A percentile compares a stretch with the other conserved stretches of the same genome.
Evolutionary conservation across 106 monocot genomes (phyloP).

Genomic region (Chionographis japonica): DNA sequence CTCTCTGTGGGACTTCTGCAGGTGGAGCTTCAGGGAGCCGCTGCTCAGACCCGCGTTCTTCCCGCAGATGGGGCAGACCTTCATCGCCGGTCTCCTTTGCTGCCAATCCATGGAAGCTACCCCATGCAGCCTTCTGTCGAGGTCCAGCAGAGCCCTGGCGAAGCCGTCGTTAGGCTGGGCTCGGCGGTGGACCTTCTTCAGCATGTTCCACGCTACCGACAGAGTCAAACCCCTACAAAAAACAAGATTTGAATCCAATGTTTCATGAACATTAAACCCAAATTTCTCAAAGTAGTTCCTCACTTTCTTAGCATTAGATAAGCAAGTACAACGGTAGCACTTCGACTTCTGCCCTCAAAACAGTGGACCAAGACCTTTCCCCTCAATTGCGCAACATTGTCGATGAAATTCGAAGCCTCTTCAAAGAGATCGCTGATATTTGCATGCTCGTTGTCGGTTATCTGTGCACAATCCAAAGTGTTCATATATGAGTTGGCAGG

Average conservation of each 20-base stretch:
- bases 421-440: slow-evolving; percentile 70
- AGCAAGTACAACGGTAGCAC: slow-evolving; percentile 79
- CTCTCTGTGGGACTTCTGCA: slow-evolving; percentile 73
- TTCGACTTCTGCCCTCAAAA: slow-evolving; percentile 95
- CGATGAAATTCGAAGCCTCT: slow-evolving; percentile 69
- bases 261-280: not conserved
- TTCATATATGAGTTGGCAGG: not conserved
- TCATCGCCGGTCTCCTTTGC: slow-evolving; percentile 68
- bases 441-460: slow-evolving; percentile 75
- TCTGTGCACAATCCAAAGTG: slow-evolving; percentile 30
- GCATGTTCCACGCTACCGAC: slow-evolving; percentile 59
- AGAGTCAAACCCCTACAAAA: slow-evolving; percentile 56
- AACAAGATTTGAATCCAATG: not conserved
- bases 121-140: slow-evolving; percentile 64
- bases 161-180: slow-evolving; percentile 96
- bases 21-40: slow-evolving; percentile 84
- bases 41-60: slow-evolving; percentile 84
- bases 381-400: slow-evolving; percentile 37
- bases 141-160: slow-evolving; percentile 46
- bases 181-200: slow-evolving; percentile 68
- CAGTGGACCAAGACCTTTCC: slow-evolving; percentile 90
- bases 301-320: slow-evolving; percentile 88
- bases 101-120: slow-evolving; percentile 91
- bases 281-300: not conserved
- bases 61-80: slow-evolving; percentile 81